Base-by-base conservation (phyloP, 2,329 filamentous ascomycete genomes). In the Zymoseptoria tritici region DNA sequence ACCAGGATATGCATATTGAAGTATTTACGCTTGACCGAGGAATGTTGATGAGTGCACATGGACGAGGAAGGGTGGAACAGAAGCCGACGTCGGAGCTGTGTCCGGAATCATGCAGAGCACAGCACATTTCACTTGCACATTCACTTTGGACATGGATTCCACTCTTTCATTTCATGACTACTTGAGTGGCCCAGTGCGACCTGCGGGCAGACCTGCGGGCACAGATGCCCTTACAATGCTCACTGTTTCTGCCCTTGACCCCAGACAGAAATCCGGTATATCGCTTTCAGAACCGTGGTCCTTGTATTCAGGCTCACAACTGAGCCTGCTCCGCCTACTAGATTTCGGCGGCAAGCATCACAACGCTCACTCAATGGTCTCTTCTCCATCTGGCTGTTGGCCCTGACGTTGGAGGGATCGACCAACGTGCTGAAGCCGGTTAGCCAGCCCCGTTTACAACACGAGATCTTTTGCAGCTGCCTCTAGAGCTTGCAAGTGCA, bases 161-260 rank as follows among this genome's bases (percentile, higher is more conserved):
- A 50, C 46, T 50, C 16, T 50, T 20, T 50, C 6, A 50, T 50
- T 50, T 50, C 9, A 29, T 97, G 94, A 61, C 90, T 90, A 16
- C 26, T 8, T 9, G 8, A 29, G 26, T 9, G 8, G 26, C 26
- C 26, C 8, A 9, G 26, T 8, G 7, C 8, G 6, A 9, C 7
- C 26, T 29, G 26, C 26, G 26, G 26, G 26, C 2, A 29, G 6
- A 9, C 7, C 26, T 29, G 26, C 26, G 26, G 26, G 26, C 2
- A 29, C 26, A 9, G 8, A 29, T 8, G 7, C 8, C 8, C 8
- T 29, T 2, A 8, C 26, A 1, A 29, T 29, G 26, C 26, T 29
- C 26, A 29, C 8, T 29, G 7, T 9, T 29, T 2, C 7, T 29
- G 26, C 26, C 26, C 26, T 8, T 29, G 26, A 29, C 7, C 26